Evolutionary conservation across 441 rosid genomes (phyloP).

Genomic region (Geranium incanum): DNA sequence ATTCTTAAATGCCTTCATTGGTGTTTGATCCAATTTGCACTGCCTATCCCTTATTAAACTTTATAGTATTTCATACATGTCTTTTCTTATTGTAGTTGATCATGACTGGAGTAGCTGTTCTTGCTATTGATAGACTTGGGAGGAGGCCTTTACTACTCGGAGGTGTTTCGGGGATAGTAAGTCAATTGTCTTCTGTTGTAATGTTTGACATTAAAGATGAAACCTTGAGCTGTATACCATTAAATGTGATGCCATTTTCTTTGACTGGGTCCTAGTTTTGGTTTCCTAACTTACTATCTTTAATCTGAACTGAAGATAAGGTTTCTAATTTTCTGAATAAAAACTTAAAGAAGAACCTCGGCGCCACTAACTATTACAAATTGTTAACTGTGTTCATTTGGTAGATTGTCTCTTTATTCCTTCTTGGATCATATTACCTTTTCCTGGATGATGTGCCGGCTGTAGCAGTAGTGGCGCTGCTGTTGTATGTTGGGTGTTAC

Average conservation of each 20-base stretch:
- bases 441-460: slow-evolving; percentile 53
- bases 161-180: slow-evolving; percentile 91
- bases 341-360: slow-evolving; percentile 1
- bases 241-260: neutral
- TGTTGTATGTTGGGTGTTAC: slow-evolving; percentile 89
- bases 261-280: slow-evolving; percentile 1
- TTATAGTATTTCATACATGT: neutral
- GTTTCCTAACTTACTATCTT: slow-evolving; percentile 7
- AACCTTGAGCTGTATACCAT: slow-evolving; percentile 14
- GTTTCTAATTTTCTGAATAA: slow-evolving; percentile 4
- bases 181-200: slow-evolving; percentile 21
- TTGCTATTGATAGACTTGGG: slow-evolving; percentile 82
- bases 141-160: slow-evolving; percentile 88
- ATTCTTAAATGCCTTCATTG: neutral
- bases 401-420: slow-evolving; percentile 77
- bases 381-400: slow-evolving; percentile 16
- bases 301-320: too few species aligned
- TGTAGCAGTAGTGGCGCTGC: slow-evolving; percentile 70
- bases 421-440: slow-evolving; percentile 86
- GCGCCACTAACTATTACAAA: neutral
- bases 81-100: slow-evolving; percentile 45
- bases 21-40: neutral
- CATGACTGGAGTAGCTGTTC: slow-evolving; percentile 85
- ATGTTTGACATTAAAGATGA: slow-evolving; percentile 6
- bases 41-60: too few species aligned